phyloP scores from a whole-genome alignment of 352 stramenopile species.

The Thalassiosira hispida region DNA sequence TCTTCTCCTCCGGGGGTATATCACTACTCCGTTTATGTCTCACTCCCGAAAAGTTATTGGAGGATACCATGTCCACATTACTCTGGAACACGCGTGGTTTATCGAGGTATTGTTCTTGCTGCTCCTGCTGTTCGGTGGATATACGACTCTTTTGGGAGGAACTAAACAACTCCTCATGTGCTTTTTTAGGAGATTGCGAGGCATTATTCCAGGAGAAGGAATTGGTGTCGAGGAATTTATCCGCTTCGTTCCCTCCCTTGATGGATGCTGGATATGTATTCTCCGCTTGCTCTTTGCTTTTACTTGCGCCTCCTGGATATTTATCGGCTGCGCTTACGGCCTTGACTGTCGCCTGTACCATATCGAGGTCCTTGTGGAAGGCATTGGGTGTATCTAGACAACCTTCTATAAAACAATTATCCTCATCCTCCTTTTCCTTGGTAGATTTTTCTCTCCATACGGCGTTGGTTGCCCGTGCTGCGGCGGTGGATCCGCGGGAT shows the following conservation, averaged over 20 bases:
- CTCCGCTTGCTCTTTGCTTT: neutral
- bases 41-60: constrained; percentile 20
- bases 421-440: neutral
- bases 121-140: neutral
- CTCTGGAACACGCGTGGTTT: constrained; percentile 4
- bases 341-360: constrained; percentile 4
- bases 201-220: constrained; percentile 24
- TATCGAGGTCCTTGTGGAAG: constrained; percentile 28
- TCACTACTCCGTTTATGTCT: constrained; percentile 30
- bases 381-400: constrained; percentile 27
- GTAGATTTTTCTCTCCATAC: constrained; percentile 9
- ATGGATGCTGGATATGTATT: neutral
- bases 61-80: constrained; percentile 28
- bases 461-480: constrained; percentile 6
- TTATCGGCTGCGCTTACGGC: constrained; percentile 9
- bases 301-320: too few relatives aligned
- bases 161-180: too few relatives aligned
- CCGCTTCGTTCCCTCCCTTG: neutral
- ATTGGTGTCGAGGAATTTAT: constrained; percentile 26
- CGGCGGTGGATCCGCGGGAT: neutral
- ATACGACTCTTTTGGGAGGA: too few relatives aligned
- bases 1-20: constrained; percentile 33
- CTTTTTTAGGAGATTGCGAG: too few relatives aligned
- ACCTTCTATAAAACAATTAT: too few relatives aligned
- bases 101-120: neutral